Evolutionary conservation across 179 eudicot species (phyloP).

Genomic region (Drosera spatulata): DNA sequence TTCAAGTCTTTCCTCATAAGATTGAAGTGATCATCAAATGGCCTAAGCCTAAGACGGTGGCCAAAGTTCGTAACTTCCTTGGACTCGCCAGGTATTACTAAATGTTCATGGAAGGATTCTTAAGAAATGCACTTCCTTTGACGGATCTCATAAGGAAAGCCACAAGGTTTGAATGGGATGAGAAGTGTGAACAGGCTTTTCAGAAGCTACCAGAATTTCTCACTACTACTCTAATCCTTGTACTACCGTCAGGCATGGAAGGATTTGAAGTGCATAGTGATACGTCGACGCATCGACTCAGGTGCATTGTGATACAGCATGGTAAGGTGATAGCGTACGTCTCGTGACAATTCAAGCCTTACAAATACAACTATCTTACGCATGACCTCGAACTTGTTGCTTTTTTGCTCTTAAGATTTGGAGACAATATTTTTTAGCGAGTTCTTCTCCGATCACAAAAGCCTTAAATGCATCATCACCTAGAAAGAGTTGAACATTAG

Average conservation of each 20-base stretch:
- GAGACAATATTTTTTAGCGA: too few relatives aligned
- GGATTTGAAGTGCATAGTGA: too few relatives aligned
- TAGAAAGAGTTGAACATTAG: background rate
- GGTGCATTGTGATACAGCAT: background rate
- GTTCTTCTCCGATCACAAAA: background rate
- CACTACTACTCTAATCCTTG: too few relatives aligned
- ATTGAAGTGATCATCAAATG: too few relatives aligned
- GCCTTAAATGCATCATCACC: background rate
- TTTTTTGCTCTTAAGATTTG: too few relatives aligned
- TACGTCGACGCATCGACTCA: background rate
- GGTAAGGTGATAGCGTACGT: too few relatives aligned
- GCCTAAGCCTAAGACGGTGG: too few relatives aligned
- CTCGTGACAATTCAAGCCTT: background rate
- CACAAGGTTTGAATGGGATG: background rate
- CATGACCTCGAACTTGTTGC: slow-evolving; percentile 3
- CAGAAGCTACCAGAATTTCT: too few relatives aligned
- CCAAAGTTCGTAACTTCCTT: too few relatives aligned
- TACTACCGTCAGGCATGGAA: too few relatives aligned
- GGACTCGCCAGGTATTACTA: background rate
- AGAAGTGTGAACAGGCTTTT: background rate
- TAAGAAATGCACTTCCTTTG: too few relatives aligned
- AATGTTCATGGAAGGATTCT: background rate
- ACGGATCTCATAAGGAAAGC: background rate
- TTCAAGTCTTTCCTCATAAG: too few relatives aligned
- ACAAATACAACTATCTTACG: background rate